These are phyloP conservation scores for Meyerozyma sp. DNA, from an alignment of 1,139 yeast species.

Conservation along the genomic window DNA sequence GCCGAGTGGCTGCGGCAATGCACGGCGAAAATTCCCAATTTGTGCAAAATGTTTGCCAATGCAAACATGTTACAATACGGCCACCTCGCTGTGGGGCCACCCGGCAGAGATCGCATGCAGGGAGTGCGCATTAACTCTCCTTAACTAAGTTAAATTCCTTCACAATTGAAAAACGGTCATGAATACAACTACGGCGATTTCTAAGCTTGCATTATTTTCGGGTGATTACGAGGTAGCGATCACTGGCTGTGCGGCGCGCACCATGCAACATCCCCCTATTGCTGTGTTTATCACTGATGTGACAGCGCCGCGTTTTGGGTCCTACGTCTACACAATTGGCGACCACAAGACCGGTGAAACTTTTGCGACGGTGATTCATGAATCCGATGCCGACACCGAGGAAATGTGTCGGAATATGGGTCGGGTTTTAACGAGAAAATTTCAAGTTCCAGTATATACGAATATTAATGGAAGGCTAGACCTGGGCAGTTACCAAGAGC, in stretches of 20 bases:
- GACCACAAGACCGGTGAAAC: background rate
- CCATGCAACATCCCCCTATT: background rate
- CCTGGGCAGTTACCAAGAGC: background rate
- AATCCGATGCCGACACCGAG: background rate
- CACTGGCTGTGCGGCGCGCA: background rate
- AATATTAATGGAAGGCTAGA: background rate
- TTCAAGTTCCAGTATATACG: background rate
- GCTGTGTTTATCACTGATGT: background rate
- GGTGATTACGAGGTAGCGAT: constrained; percentile 1
- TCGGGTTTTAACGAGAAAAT: background rate
- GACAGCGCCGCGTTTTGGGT: background rate
- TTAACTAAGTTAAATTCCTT: background rate
- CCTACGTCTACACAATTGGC: background rate
- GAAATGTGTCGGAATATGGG: constrained; percentile 1
- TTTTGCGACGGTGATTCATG: background rate
- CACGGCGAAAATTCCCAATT: background rate
- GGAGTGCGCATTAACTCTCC: background rate
- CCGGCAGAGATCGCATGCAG: background rate
- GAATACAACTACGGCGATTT: background rate
- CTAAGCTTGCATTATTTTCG: background rate
- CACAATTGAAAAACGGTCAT: too few relatives aligned
- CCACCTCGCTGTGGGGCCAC: too few relatives aligned
- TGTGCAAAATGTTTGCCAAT: background rate
- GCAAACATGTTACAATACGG: background rate
- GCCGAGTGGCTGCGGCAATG: too few relatives aligned